Evolutionary conservation across 2,329 filamentous ascomycete genomes (phyloP).

Genomic region (Bipolaris zeicola): DNA sequence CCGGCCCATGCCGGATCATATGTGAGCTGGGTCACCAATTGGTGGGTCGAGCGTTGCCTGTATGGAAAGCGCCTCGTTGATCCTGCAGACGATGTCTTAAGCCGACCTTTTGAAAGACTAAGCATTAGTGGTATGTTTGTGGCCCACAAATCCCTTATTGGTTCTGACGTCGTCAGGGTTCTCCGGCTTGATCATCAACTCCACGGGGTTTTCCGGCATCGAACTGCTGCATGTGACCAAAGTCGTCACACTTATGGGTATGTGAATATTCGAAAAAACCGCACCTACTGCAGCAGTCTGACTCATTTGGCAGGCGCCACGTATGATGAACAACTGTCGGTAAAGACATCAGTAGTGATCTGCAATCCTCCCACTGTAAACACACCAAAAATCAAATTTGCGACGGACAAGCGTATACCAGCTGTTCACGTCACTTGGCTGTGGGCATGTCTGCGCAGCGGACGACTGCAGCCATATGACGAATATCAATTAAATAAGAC

Average conservation of each 20-base stretch:
- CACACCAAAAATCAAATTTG: slow-evolving; percentile 79
- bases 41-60: slow-evolving; percentile 90
- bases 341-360: slow-evolving; percentile 76
- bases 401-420: slow-evolving; percentile 75
- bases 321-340: slow-evolving; percentile 78
- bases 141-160: slow-evolving; percentile 6
- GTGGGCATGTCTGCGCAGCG: slow-evolving; percentile 72
- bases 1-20: slow-evolving; percentile 43
- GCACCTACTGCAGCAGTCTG: slow-evolving; percentile 11
- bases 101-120: slow-evolving; percentile 74
- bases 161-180: slow-evolving; percentile 60
- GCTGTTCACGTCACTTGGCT: slow-evolving; percentile 85
- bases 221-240: slow-evolving; percentile 86
- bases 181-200: slow-evolving; percentile 72
- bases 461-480: slow-evolving; percentile 56
- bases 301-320: slow-evolving; percentile 62
- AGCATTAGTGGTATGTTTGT: slow-evolving; percentile 61
- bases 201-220: slow-evolving; percentile 81
- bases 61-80: slow-evolving; percentile 74
- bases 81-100: slow-evolving; percentile 73
- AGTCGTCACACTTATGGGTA: slow-evolving; percentile 72
- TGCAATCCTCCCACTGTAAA: slow-evolving; percentile 64
- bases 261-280: slow-evolving; percentile 20
- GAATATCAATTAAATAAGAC: slow-evolving; percentile 44
- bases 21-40: slow-evolving; percentile 71